Base-by-base conservation (phyloP, 1,139 yeast species). In the Nadsonia commutata region DNA sequence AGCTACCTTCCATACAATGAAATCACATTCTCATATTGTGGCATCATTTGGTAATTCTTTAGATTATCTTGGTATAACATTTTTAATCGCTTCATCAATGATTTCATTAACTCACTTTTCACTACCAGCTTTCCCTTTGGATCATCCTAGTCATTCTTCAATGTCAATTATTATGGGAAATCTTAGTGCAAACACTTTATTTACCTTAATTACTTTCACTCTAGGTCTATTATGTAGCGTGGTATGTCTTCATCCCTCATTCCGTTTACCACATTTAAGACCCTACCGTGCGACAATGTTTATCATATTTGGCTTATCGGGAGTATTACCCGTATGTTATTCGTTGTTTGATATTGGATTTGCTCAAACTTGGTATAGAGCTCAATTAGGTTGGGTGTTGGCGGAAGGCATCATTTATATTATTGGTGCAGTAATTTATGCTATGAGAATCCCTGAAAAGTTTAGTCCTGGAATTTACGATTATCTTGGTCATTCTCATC, bases 31-130 rank as follows among this genome's bases (percentile, higher is more conserved):
- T 8, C 69, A 65, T 22, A 51, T 55, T 21, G 74, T 83, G 7
- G 69, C 80, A 36, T 64, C 66, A 38, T 64, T 78, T 45, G 94
- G 95, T 2, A 84, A 85, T 57, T 82, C 79, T 52, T 67, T 85
- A 46, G 97, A 86, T 59, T 88, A 86, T 55, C 71, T 86, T 45
- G 97, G 96, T 0, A 86, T 86, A 40, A 81, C 85, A 11, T 67
- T 80, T 3, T 65, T 86, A 47, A 84, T 85, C 46, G 75, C 81
- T 1, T 70, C 84, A 31, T 84, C 95, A 0, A 72, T 83, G 68
- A 66, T 79, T 2, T 80, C 94, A 7, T 67, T 85, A 3, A 66
- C 33, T 8, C 33, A 27, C n/a, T 27, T 27, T 9, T 27, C 33
- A 16, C 33, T 27, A 27, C 33, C 33, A 11, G 5, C 16, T 3